phyloP scores from a whole-genome alignment of 2,329 filamentous ascomycete species.

The Talaromyces islandicus region DNA sequence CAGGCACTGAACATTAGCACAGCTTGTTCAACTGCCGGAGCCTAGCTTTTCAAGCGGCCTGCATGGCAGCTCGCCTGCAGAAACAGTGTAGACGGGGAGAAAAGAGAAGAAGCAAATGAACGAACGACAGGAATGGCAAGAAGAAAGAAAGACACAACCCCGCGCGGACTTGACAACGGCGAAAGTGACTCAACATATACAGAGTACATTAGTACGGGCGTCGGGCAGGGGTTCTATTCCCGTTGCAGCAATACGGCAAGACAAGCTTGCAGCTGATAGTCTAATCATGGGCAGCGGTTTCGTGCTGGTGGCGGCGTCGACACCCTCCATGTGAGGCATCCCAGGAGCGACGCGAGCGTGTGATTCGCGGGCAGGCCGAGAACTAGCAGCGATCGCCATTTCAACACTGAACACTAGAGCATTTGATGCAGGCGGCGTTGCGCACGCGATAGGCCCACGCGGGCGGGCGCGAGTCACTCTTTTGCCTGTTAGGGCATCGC shows the following conservation, averaged over 20 bases:
- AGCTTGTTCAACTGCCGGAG: conserved; percentile 21
- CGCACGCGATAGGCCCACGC: conserved; percentile 5
- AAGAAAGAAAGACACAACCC: conserved; percentile 4
- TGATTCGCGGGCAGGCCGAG: conserved; percentile 6
- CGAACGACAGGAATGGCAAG: neutral
- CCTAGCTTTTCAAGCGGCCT: conserved; percentile 12
- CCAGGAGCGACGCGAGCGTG: neutral
- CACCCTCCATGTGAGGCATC: conserved; percentile 2
- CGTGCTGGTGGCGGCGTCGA: conserved; percentile 7
- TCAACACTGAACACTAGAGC: conserved; percentile 3
- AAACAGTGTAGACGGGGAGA: neutral
- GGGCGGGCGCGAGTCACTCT: neutral
- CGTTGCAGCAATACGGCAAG: neutral
- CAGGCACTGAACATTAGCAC: conserved; percentile 34
- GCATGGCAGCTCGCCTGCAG: conserved; percentile 12
- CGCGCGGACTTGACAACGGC: conserved; percentile 1
- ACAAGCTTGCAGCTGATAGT: conserved; percentile 1
- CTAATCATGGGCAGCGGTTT: neutral
- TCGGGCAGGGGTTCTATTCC: neutral
- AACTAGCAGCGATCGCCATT: neutral
- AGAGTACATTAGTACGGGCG: neutral
- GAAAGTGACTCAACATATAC: conserved; percentile 4
- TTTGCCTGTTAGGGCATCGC: neutral
- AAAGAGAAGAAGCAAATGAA: neutral
- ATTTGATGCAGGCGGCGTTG: neutral